Conservation (phyloP, 306 rosid genomes). For the Dalbergia cochinchinensis region DNA sequence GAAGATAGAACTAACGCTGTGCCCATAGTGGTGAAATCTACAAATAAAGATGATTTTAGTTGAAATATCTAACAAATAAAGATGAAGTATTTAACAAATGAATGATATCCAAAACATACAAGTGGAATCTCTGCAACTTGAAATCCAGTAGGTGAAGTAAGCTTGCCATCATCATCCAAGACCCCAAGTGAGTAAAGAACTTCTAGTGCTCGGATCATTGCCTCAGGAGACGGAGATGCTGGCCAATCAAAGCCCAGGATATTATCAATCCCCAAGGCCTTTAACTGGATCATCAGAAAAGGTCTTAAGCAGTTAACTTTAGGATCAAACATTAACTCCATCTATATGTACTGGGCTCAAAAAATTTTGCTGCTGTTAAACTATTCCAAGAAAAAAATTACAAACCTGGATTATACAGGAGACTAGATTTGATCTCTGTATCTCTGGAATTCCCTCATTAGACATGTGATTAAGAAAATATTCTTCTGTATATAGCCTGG, state of each 20-base stretch:
- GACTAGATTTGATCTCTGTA: slow-evolving; percentile 94
- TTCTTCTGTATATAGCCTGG: slow-evolving; percentile 93
- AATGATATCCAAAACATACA: slow-evolving; percentile 57
- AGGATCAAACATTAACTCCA: slow-evolving; percentile 22
- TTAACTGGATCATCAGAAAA: slow-evolving; percentile 65
- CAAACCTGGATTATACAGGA: slow-evolving; percentile 89
- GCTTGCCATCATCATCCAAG: slow-evolving; percentile 93
- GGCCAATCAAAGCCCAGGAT: slow-evolving; percentile 98
- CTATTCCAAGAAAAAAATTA: slow-evolving; percentile 9
- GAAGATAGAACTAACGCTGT: slow-evolving; percentile 24
- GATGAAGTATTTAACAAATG: slow-evolving; percentile 38
- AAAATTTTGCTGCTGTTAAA: slow-evolving; percentile 18
- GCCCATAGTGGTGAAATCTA: slow-evolving; percentile 25
- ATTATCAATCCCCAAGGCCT: slow-evolving; percentile 93
- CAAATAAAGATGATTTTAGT: slow-evolving; percentile 10
- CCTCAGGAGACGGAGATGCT: slow-evolving; percentile 95
- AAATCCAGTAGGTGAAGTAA: slow-evolving; percentile 93
- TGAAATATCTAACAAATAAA: neutral
- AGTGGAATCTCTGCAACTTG: slow-evolving; percentile 98
- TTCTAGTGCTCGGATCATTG: slow-evolving; percentile 94
- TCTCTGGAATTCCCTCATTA: slow-evolving; percentile 90
- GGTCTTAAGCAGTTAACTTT: slow-evolving; percentile 38
- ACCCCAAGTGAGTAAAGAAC: slow-evolving; percentile 91
- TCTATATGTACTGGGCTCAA: neutral
- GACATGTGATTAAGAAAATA: slow-evolving; percentile 82